Base-by-base conservation (phyloP, 306 rosid genomes). In the Medicago ruthenica region DNA sequence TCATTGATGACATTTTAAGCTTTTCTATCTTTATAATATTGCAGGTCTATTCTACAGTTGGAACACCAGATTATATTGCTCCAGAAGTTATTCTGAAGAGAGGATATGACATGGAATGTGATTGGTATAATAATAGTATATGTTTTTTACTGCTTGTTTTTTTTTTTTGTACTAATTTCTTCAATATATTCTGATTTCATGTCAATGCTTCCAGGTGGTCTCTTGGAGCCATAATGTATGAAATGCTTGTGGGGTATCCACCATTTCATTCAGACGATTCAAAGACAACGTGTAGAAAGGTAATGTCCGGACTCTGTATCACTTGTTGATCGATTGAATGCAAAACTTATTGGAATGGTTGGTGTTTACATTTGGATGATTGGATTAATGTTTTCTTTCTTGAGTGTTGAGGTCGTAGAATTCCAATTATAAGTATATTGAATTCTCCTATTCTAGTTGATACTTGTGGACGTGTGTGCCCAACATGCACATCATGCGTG, bases 21-120 rank as follows among this genome's bases (percentile, higher is more conserved):
- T 78, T 70, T 76, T 73, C 37, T 60, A 65, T 77, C 51, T 67
- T 47, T 67, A 76, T 71, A 73, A 59, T 54, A 37, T 65, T 82
- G 7, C 87, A 92, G 97, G 97, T 96, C 42, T 92, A 87, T 85
- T 92, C 96, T 63, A 89, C 92, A 0, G 97, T 92, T 71, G 97
- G 97, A 82, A 92, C 97, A 21, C 97, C 96, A 7, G 96, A 92
- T 69, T 92, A 90, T 82, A 92, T 92, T 83, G 97, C 97, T 51
- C 93, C 97, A 9, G 97, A 92, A 77, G 97, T 92, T 40, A 68
- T 92, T 55, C 79, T 88, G 81, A 88, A 91, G 83, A 90, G 79
- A 85, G 97, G 97, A 83, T 92, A 92, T 78, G 97, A 94, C 48
- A 76, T 90, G 80, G 97, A 90, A 78, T 92, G 97, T 72, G 97